These are phyloP conservation scores for Yarrowia yakushimensis DNA, from an alignment of 805 yeast genomes.

Conservation along the genomic window DNA sequence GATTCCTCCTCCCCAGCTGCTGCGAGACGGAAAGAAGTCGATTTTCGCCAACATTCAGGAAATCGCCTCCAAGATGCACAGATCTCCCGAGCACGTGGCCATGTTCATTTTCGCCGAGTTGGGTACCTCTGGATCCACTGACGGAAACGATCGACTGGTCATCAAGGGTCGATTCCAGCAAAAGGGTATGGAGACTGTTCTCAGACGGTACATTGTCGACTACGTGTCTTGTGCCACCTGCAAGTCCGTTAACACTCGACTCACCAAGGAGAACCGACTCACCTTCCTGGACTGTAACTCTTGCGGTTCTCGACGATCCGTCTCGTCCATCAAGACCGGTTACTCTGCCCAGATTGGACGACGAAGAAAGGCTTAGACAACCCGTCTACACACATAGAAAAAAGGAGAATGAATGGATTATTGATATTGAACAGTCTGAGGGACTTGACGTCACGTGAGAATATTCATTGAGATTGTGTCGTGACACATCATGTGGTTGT, in stretches of 20 bases:
- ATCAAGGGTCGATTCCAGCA: conserved; percentile 98
- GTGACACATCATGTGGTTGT: too few relatives aligned
- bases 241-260: conserved; percentile 93
- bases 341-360: conserved; percentile 73
- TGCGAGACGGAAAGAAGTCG: conserved; percentile 98
- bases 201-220: conserved; percentile 94
- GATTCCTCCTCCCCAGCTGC: conserved; percentile 96
- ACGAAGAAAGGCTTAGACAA: conserved; percentile 30
- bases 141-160: conserved; percentile 94
- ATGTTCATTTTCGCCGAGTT: conserved; percentile 96
- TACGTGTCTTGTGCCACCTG: conserved; percentile 99
- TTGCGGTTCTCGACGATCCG: conserved; percentile 97
- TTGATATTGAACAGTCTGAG: not conserved
- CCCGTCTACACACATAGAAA: not conserved
- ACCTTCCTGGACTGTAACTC: conserved; percentile 97
- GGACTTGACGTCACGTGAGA: too few relatives aligned
- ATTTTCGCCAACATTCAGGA: conserved; percentile 94
- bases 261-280: conserved; percentile 95
- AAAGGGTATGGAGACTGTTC: conserved; percentile 92
- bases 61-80: conserved; percentile 87
- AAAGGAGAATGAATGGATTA: not conserved
- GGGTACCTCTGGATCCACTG: conserved; percentile 99
- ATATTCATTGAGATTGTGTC: too few relatives aligned
- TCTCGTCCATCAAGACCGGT: conserved; percentile 96
- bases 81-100: conserved; percentile 95